Percentiles rank a stretch among this genome's conserved stretches.
Conservation (phyloP, 1,284 basidiomycete species). For the Malassezia arunalokei region DNA sequence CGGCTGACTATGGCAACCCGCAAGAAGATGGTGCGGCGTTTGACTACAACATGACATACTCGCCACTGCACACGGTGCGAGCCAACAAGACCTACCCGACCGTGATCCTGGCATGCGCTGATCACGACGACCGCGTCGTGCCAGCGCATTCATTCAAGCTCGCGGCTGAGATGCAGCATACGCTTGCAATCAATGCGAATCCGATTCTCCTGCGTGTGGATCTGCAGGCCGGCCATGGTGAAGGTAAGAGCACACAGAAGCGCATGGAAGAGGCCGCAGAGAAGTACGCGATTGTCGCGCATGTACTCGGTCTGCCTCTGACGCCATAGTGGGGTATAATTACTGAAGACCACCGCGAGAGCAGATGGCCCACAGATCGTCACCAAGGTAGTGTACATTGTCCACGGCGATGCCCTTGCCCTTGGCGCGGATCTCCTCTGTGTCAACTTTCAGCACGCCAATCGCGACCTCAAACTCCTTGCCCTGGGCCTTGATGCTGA, state of each 20-base stretch:
- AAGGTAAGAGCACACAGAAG: constrained; percentile 40
- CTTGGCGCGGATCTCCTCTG: constrained; percentile 75
- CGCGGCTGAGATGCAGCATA: constrained; percentile 43
- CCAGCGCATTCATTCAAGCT: constrained; percentile 43
- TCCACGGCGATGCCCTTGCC: constrained; percentile 89
- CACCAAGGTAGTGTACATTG: constrained; percentile 70
- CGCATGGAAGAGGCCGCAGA: constrained; percentile 34
- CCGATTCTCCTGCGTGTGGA: constrained; percentile 40
- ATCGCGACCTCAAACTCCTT: constrained; percentile 85
- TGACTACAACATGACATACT: constrained; percentile 37
- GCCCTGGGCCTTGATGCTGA: constrained; percentile 87
- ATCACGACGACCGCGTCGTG: constrained; percentile 43
- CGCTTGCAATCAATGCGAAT: constrained; percentile 32
- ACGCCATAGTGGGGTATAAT: background rate
- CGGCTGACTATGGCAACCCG: constrained; percentile 68
- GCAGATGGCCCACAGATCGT: constrained; percentile 15
- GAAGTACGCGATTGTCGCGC: constrained; percentile 34
- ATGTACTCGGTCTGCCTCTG: constrained; percentile 32
- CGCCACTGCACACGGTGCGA: constrained; percentile 40
- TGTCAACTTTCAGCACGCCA: constrained; percentile 67
- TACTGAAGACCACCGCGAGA: constrained; percentile 9
- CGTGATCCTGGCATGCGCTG: constrained; percentile 33
- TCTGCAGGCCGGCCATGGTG: constrained; percentile 43
- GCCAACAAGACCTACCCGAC: constrained; percentile 34
- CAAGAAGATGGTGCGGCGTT: constrained; percentile 47